Percentiles rank a stretch among this genome's conserved stretches.
These are phyloP conservation scores for Aspergillus sp. DNA, from an alignment of 2,329 filamentous ascomycete genomes.

Conservation along the genomic window DNA sequence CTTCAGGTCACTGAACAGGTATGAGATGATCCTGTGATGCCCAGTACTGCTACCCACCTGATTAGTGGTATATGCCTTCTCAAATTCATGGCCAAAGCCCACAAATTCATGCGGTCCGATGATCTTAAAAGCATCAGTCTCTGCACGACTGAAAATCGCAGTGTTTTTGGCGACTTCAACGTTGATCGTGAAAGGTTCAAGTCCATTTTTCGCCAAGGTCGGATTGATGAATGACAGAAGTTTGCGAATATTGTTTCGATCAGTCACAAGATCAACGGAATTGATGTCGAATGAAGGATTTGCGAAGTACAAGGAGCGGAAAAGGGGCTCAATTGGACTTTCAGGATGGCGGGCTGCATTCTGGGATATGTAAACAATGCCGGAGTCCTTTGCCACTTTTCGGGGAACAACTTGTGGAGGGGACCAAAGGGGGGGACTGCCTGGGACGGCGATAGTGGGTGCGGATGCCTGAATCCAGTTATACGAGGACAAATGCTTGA, in stretches of 20 bases:
- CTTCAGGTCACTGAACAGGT: constrained; percentile 35
- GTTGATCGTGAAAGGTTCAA: constrained; percentile 35
- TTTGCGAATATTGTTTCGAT: constrained; percentile 44
- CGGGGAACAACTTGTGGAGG: constrained; percentile 13
- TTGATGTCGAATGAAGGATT: constrained; percentile 32
- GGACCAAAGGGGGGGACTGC: constrained; percentile 31
- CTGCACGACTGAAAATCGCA: constrained; percentile 31
- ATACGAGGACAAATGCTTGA: constrained; percentile 41
- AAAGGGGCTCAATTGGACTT: constrained; percentile 41
- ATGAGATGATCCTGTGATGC: constrained; percentile 42
- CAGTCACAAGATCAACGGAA: constrained; percentile 37
- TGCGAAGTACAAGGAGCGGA: constrained; percentile 35
- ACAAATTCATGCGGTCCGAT: constrained; percentile 31
- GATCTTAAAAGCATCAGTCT: constrained; percentile 19
- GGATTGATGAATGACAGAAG: constrained; percentile 39
- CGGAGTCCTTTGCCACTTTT: constrained; percentile 22
- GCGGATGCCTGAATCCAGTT: constrained; percentile 40
- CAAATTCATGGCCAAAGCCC: constrained; percentile 40
- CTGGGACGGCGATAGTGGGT: constrained; percentile 42
- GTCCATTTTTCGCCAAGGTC: constrained; percentile 10
- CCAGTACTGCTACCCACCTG: constrained; percentile 33
- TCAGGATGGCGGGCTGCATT: constrained; percentile 40
- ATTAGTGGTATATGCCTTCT: constrained; percentile 36
- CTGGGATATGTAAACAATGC: constrained; percentile 26
- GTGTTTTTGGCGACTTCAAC: constrained; percentile 35